Percentiles rank a stretch among this genome's conserved stretches.
Conservation (phyloP, 371 early-diverging fungal species). For the Saksenaea oblongispora region DNA sequence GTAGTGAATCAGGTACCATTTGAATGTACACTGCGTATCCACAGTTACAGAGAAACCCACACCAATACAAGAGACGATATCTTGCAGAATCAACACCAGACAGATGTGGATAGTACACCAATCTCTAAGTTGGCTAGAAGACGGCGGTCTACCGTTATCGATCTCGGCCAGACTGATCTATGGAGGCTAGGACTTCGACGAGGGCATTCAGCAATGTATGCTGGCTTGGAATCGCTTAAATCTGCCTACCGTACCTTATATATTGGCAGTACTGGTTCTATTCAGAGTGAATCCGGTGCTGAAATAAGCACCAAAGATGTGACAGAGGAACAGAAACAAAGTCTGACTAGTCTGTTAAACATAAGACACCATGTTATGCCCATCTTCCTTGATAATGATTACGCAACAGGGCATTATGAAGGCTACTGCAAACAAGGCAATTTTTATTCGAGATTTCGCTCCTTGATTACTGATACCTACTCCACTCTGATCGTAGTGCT, state of each 20-base stretch:
- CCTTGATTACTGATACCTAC: conserved; percentile 1
- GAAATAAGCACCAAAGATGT: conserved; percentile 21
- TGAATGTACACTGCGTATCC: no score
- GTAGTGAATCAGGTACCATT: no score
- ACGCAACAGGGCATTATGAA: conserved; percentile 80
- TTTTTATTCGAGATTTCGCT: not conserved
- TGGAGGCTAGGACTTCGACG: conserved; percentile 46
- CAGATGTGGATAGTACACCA: no score
- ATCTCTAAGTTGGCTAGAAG: no score
- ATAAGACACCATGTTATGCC: conserved; percentile 67
- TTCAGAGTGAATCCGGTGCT: conserved; percentile 29
- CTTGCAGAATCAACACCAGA: no score
- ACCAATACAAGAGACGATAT: no score
- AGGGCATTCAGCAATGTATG: conserved; percentile 79
- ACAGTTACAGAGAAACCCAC: no score
- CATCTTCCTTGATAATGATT: conserved; percentile 73
- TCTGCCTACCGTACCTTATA: conserved; percentile 51
- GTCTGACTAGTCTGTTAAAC: conserved; percentile 39
- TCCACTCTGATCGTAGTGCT: conserved; percentile 46
- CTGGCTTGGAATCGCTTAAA: conserved; percentile 63
- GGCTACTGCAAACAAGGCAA: conserved; percentile 91
- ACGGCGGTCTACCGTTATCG: no score
- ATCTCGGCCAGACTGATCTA: no score
- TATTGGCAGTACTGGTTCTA: conserved; percentile 70
- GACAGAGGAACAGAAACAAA: conserved; percentile 37